Evolutionary conservation across 2,329 filamentous ascomycete species (phyloP), one percentile per base, ranked within the genome.

Genomic region (Trichoderma sp.): DNA sequence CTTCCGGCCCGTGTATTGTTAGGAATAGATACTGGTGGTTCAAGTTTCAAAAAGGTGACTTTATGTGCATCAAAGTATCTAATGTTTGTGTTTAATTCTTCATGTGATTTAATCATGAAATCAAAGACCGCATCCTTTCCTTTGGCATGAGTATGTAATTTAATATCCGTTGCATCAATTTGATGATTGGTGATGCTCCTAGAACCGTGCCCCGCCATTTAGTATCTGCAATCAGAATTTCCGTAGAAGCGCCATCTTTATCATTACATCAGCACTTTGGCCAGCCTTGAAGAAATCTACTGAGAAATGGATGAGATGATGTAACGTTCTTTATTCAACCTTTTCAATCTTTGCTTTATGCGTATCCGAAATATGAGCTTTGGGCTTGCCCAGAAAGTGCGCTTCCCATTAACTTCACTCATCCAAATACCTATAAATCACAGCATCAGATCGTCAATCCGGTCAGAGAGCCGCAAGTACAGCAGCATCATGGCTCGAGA

Each of bases 1-100:
- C 68, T 56, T 60, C 60, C 51, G 69, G 73, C 75, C 76, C 73
- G 77, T 78, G 77, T 79, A 79, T 75, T 78, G 77, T 72, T 77
- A 78, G 76, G 72, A 72, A 78, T 79, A 79, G 76, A 79, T 73
- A 73, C 73, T 64, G 67, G 58, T 32, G 65, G 63, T 64, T 56
- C 30, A 37, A 67, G 60, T 66, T 59, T 37, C 54, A 52, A 54
- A 66, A 64, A 55, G 14, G 5, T 54, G 32, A 26, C 51, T 58
- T 63, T 16, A 52, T 59, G 5, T 54, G 21, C 59, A 32, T 54
- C 10, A 6, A 21, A 7, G 21, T 21, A 43, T n/a, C 10, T 18
- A 7, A 32, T n/a, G 11, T 10, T 11, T 4, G n/a, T 5, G 10
- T 54, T 4, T 2, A 14, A 21, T 18, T 3, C 0, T 11, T 7